Evolutionary conservation across 1,284 basidiomycete genomes (phyloP).

Genomic region (Ustanciosporium gigantosporum): DNA sequence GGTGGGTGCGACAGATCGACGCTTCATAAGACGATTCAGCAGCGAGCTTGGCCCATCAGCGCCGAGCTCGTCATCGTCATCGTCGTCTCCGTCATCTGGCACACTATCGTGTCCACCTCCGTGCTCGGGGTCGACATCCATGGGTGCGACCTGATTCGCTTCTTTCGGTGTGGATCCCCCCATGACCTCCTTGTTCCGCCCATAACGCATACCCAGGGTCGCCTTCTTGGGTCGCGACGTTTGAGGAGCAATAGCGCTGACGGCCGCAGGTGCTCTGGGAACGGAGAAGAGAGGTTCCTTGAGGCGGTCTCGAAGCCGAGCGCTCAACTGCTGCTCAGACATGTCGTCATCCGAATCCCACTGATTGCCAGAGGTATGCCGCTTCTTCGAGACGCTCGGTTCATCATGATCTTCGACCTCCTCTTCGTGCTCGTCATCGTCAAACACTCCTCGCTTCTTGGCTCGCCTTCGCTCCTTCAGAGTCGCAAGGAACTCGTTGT

Average conservation of each 20-base stretch:
- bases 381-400: background rate
- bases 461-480: conserved; percentile 13
- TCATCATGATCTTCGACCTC: background rate
- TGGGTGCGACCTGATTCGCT: background rate
- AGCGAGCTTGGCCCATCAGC: conserved; percentile 4
- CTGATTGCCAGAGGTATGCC: background rate
- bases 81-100: background rate
- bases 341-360: conserved; percentile 28
- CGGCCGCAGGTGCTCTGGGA: no score
- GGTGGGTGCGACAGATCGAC: background rate
- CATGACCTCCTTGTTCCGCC: no score
- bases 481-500: conserved; percentile 6
- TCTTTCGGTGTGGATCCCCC: no score
- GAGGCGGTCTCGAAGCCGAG: conserved; percentile 5
- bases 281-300: no score
- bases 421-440: conserved; percentile 16
- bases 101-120: conserved; percentile 8
- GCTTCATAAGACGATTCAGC: conserved; percentile 8
- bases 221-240: conserved; percentile 1
- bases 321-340: background rate
- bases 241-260: background rate
- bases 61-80: conserved; percentile 2
- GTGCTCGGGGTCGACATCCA: background rate
- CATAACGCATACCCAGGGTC: conserved; percentile 4
- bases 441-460: conserved; percentile 3